Evolutionary conservation across 495 filamentous ascomycete genomes (phyloP).

Genomic region (Glonium stellatum): DNA sequence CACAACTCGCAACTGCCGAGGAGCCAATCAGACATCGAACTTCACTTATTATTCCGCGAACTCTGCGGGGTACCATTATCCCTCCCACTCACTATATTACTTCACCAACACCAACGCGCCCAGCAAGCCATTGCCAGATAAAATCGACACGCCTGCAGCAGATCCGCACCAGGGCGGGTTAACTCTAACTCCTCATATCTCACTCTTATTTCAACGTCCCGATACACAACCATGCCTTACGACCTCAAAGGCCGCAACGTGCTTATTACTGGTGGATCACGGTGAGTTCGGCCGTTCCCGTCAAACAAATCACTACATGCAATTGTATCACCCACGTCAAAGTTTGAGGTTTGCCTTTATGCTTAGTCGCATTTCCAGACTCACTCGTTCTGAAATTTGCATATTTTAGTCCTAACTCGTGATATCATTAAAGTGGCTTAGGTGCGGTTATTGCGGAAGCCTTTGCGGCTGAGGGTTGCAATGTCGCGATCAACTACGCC

Average conservation of each 20-base stretch:
- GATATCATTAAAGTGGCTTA: constrained; percentile 46
- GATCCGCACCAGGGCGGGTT: too few species aligned
- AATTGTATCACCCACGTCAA: too few species aligned
- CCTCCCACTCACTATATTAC: neutral
- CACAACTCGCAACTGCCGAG: too few species aligned
- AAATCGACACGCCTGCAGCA: too few species aligned
- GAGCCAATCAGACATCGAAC: too few species aligned
- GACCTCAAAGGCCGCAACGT: constrained; percentile 55
- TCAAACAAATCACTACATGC: too few species aligned
- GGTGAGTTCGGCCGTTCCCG: constrained; percentile 39
- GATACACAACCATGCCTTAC: constrained; percentile 48
- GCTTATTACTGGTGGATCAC: constrained; percentile 62
- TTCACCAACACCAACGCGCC: too few species aligned
- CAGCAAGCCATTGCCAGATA: too few species aligned
- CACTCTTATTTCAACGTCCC: neutral
- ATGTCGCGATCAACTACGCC: constrained; percentile 66
- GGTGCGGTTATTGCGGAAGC: constrained; percentile 56
- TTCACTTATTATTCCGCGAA: too few species aligned
- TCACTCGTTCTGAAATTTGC: neutral
- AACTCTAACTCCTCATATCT: neutral
- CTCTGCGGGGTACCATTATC: too few species aligned
- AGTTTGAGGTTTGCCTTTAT: too few species aligned
- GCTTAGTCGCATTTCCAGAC: neutral
- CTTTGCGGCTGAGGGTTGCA: constrained; percentile 60
- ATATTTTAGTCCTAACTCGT: neutral